Base-by-base conservation (phyloP, 192 early-diverging fungal species). In the Coemansia furcata region DNA sequence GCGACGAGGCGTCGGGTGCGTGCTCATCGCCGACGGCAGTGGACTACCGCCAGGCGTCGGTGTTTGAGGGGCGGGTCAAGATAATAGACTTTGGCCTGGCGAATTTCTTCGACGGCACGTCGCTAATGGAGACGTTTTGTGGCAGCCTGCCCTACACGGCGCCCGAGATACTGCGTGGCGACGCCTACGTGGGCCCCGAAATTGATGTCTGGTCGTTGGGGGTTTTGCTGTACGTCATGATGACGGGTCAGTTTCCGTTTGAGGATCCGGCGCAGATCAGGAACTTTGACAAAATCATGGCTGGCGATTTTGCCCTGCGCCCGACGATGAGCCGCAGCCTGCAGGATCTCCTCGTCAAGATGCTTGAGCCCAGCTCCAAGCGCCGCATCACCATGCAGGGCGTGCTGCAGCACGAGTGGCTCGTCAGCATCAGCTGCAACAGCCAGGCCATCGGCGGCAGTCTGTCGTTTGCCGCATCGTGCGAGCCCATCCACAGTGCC, bases 191-290 rank as follows among this genome's bases (percentile, higher is more conserved):
- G 61, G 97, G 97, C 3, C 94, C 97, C 5, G 97, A 98, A 65
- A 89, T 98, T 36, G 97, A 98, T 65, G 90, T 92, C 32, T 98
- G 97, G 97, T 96, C 93, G 42, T 77, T 97, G 32, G 97, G 97
- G 9, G 91, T 98, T 3, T 83, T 94, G 11, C 74, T 98, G 26
- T 98, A 94, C 71, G 91, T 57, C 14, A 87, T 97, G 80, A 88
- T 92, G 80, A 88, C 73, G 69, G 91, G 64, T 60, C 87, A 63
- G 72, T 91, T 74, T 82, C 93, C 69, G 78, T 95, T 82, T 55
- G 84, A 79, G 7, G 84, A 85, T 29, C 80, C 79, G 0, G 73
- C 77, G 35, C 74, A 79, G 61, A 63, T 69, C 26, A 67, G 77
- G 38, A 83, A 84, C 63, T 85, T 76, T 60, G 85, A 87, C 61